Conservation (phyloP, 1,284 basidiomycete genomes). For the Caloboletus inedulis region DNA sequence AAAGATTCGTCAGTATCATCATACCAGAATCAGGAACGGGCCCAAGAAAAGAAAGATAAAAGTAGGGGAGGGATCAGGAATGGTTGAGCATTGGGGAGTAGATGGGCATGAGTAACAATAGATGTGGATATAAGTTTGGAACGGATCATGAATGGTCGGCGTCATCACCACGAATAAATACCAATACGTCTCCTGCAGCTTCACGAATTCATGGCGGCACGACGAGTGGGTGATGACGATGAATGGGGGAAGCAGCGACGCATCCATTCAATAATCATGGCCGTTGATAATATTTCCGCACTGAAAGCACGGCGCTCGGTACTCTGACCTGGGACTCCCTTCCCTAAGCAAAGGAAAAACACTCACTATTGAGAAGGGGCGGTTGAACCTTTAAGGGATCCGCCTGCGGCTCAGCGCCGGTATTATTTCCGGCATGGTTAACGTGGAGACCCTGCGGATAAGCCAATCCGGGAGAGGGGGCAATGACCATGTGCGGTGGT, state of each 20-base stretch:
- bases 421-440: slow-evolving; percentile 24
- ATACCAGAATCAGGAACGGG: slow-evolving; percentile 40
- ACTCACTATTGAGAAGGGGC: slow-evolving; percentile 62
- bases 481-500: slow-evolving; percentile 41
- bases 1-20: slow-evolving; percentile 47
- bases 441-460: slow-evolving; percentile 40
- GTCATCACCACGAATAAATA: slow-evolving; percentile 24
- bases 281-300: slow-evolving; percentile 71
- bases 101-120: slow-evolving; percentile 3
- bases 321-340: slow-evolving; percentile 70
- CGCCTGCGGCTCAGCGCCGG: slow-evolving; percentile 14
- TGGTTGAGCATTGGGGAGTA: slow-evolving; percentile 8
- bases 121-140: slow-evolving; percentile 6
- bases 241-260: slow-evolving; percentile 22
- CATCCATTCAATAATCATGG: slow-evolving; percentile 45
- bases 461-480: slow-evolving; percentile 63
- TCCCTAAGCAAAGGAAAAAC: slow-evolving; percentile 52
- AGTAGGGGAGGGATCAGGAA: slow-evolving; percentile 21
- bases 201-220: slow-evolving; percentile 29
- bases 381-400: slow-evolving; percentile 36
- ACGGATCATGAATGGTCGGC: slow-evolving; percentile 16
- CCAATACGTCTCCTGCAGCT: slow-evolving; percentile 26
- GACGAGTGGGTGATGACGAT: slow-evolving; percentile 21
- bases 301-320: slow-evolving; percentile 81
- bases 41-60: slow-evolving; percentile 38